phyloP scores from a whole-genome alignment of 176 grass and related monocot species.

The Aegilops tauschii region DNA sequence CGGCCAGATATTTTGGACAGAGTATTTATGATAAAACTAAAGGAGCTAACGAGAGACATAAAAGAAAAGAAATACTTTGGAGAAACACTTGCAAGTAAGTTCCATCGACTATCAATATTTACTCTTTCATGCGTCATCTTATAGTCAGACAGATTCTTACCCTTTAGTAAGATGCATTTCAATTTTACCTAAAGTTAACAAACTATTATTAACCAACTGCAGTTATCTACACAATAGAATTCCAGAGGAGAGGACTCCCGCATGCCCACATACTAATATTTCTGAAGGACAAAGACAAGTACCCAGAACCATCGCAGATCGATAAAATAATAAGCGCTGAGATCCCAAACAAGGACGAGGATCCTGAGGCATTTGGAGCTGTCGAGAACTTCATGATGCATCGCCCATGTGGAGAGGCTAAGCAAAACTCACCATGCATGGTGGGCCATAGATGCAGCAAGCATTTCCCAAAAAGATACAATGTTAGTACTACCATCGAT shows the following conservation, averaged over 20 bases:
- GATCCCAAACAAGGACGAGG: background rate
- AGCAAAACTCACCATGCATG: conserved; percentile 13
- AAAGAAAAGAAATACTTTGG: background rate
- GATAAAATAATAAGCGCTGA: background rate
- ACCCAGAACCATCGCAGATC: background rate
- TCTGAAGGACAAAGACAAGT: background rate
- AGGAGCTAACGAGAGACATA: background rate
- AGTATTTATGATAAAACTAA: background rate
- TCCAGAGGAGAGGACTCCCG: background rate
- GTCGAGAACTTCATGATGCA: conserved; percentile 20
- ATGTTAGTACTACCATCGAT: background rate
- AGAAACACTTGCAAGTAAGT: background rate
- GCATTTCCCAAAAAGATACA: background rate
- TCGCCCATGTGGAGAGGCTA: background rate
- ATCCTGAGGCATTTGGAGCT: background rate
- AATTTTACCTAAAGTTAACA: background rate
- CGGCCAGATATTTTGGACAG: no score
- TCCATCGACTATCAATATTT: background rate
- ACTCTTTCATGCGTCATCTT: background rate
- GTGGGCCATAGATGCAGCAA: background rate
- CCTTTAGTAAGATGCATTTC: background rate
- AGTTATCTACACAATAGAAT: background rate
- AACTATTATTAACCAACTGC: background rate
- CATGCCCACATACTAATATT: conserved; percentile 8
- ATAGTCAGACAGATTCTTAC: no score